Base-by-base conservation (phyloP, 768 basidiomycete genomes). In the Russula brevipes region DNA sequence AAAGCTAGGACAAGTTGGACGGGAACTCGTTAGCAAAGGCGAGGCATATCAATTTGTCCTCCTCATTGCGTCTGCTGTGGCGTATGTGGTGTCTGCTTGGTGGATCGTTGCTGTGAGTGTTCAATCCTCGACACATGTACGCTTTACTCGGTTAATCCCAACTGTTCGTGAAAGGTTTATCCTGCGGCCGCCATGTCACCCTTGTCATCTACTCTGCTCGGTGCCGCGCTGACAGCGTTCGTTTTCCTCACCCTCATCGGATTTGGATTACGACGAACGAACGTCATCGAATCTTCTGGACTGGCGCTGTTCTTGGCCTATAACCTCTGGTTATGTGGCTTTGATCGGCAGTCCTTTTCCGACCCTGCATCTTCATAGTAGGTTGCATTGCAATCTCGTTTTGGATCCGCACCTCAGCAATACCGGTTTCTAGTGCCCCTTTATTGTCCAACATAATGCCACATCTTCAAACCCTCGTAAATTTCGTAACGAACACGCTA, bases 201-300 rank as follows among this genome's bases (percentile, higher is more conserved):
- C 9, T 78, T 96, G 38, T 89, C 93, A 10, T 91, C 94, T 1
- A 95, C 94, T 2, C 78, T 98, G 10, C 79, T 98, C 17, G 95
- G 95, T 3, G 88, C 87, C 2, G 91, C 92, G 2, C 76, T 96
- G 61, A 93, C 94, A 0, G 85, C 92, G 10, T 88, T 96, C 71
- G 74, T 96, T 36, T 98, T 97, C 76, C 80, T 97, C 46, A 94
- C 94, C 1, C 80, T 90, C 68, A 96, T 98, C 66, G 95, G 95
- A 6, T 95, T 98, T 73, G 85, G 85, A 8, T 74, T 94, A 65
- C 84, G 92, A 59, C 82, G 91, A 56, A 96, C 94, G 46, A 96
- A 96, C 70, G 89, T 96, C 54, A 88, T 97, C 59, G 95, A 98
- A 73, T 93, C 93, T 3, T 87, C 89, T 2, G 85, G 90, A 53